Base-by-base conservation (phyloP, 2,329 filamentous ascomycete genomes). In the Monilinia polystroma region DNA sequence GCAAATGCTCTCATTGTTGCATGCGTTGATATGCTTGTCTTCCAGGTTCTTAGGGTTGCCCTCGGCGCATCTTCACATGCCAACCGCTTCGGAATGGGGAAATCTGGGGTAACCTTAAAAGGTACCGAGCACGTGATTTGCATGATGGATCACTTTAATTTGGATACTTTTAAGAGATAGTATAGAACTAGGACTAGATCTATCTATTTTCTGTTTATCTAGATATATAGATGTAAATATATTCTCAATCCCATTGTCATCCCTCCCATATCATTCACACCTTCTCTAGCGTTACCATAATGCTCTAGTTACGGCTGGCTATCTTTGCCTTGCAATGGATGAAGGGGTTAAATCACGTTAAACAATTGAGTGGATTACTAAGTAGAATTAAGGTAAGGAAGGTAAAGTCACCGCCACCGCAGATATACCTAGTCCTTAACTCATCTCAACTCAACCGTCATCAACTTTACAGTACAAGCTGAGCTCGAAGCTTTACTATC, bases 21-120 rank as follows among this genome's bases (percentile, higher is more conserved):
- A 29, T 23, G 43, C 62, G 52, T n/a, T 35, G 52, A 64, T 26
- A 26, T 43, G 26, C 16, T 51, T 41, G 55, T 16, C 11, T 60
- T 49, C 29, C 23, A 20, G 26, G 20, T 35, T 29, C 29, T 29
- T 29, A 29, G 29, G 29, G 29, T 29, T 38, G 11, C 57, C 62
- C 62, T 64, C 62, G 62, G 62, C 52, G 52, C 54, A 64, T 64
- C 62, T 64, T 64, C 62, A 64, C 62, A 64, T 64, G 62, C 62
- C 23, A 64, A 35, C 52, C 62, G 23, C 38, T 47, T 57, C 29
- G 52, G 58, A 62, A 62, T 62, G 58, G 62, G 47, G 62, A 58
- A 64, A 64, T 58, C 62, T 32, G 62, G 62, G 62, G 62, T 58
- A 64, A 35, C 32, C 32, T 35, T 35, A 35, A 35, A 32, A 38